phyloP scores from a whole-genome alignment of 202 grass and related monocot genomes.

The Schoenoplectus tabernaemontani region DNA sequence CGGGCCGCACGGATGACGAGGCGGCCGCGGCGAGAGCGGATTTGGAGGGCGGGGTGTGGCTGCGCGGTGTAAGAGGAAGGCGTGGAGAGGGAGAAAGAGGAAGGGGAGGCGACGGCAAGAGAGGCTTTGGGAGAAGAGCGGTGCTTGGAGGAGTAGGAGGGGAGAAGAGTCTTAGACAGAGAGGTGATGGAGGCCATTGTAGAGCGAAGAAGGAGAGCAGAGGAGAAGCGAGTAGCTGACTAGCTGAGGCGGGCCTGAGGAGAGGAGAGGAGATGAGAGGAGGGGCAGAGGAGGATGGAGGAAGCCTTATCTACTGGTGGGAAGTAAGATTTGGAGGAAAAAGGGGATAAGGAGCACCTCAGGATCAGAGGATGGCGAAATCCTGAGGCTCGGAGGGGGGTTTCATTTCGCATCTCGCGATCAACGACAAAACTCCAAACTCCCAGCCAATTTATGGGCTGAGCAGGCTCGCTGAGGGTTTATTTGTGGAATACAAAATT shows the following conservation, averaged over 20 bases:
- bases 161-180: slow-evolving; percentile 32
- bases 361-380: slow-evolving; percentile 27
- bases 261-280: too few species aligned
- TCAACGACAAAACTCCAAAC: too few species aligned
- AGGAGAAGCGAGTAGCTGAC: too few species aligned
- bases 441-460: too few species aligned
- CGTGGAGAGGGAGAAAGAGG: slow-evolving; percentile 16
- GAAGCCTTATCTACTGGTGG: slow-evolving; percentile 33
- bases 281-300: slow-evolving; percentile 27
- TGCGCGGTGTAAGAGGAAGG: not conserved
- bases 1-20: slow-evolving; percentile 81
- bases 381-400: slow-evolving; percentile 31
- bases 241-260: not conserved
- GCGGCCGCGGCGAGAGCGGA: slow-evolving; percentile 28
- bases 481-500: too few species aligned
- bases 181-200: slow-evolving; percentile 53
- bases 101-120: slow-evolving; percentile 27
- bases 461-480: too few species aligned
- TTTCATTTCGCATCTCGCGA: slow-evolving; percentile 3
- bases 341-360: slow-evolving; percentile 36
- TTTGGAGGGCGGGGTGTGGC: not conserved
- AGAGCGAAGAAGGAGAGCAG: not conserved
- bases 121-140: slow-evolving; percentile 28
- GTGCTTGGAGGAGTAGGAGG: slow-evolving; percentile 38
- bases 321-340: slow-evolving; percentile 7